Conservation (phyloP, 192 early-diverging fungal genomes). For the Diversispora epigaea region DNA sequence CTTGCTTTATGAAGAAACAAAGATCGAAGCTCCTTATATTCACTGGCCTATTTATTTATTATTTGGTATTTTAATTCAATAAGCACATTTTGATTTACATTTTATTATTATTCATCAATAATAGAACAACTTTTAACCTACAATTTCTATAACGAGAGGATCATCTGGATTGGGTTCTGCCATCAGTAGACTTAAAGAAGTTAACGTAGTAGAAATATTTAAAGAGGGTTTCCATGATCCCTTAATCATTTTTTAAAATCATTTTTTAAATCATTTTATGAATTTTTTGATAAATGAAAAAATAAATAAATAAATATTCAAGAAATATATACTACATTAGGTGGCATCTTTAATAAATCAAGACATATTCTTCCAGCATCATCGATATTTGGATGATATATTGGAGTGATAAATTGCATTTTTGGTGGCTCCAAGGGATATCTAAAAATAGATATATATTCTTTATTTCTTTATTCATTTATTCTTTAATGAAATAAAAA, state of each 20-base stretch:
- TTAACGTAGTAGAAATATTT: conserved; percentile 60
- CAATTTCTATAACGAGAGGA: conserved; percentile 70
- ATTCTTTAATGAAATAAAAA: not conserved
- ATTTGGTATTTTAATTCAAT: no score
- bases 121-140: no score
- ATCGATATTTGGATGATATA: conserved; percentile 84
- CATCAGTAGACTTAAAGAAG: conserved; percentile 59
- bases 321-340: conserved; percentile 35
- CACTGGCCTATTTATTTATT: conserved; percentile 45
- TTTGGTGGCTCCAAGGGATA: conserved; percentile 77
- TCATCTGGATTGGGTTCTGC: conserved; percentile 72
- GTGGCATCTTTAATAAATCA: conserved; percentile 63
- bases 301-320: not conserved
- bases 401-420: conserved; percentile 67
- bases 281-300: not conserved
- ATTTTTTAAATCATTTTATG: not conserved
- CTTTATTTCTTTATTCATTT: not conserved
- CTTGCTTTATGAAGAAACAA: conserved; percentile 49
- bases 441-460: conserved; percentile 23
- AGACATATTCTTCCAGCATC: conserved; percentile 74
- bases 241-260: not conserved
- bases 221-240: conserved; percentile 73
- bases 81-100: no score
- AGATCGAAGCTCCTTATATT: conserved; percentile 48
- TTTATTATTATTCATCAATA: not conserved